phyloP scores from a whole-genome alignment of 768 basidiomycete species.

The Gloeopeniophorella convolvens region DNA sequence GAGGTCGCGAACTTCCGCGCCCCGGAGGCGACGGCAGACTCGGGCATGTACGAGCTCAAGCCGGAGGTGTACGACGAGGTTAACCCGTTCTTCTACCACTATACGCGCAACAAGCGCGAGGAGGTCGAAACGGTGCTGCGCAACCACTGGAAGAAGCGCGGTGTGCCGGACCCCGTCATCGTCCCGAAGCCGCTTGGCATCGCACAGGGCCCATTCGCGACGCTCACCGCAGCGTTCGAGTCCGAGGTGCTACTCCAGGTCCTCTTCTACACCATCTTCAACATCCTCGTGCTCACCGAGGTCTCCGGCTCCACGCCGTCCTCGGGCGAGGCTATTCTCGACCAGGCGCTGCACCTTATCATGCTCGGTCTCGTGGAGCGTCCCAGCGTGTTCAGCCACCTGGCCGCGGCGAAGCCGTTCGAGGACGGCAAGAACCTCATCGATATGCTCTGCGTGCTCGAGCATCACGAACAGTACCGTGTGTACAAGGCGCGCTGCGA shows the following conservation, averaged over 20 bases:
- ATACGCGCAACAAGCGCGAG: conserved; percentile 87
- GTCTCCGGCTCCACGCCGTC: conserved; percentile 54
- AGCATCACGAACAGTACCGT: conserved; percentile 66
- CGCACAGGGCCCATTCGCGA: conserved; percentile 59
- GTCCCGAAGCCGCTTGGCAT: conserved; percentile 68
- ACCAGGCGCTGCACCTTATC: conserved; percentile 78
- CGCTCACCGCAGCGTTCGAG: conserved; percentile 57
- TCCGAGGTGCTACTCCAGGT: conserved; percentile 70
- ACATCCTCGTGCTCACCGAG: conserved; percentile 63
- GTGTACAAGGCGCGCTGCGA: conserved; percentile 61
- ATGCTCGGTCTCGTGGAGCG: conserved; percentile 82
- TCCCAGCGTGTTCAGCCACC: conserved; percentile 50
- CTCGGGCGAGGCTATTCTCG: conserved; percentile 84
- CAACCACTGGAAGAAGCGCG: conserved; percentile 59
- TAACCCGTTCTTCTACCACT: conserved; percentile 95
- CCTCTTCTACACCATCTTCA: conserved; percentile 76
- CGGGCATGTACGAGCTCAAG: conserved; percentile 84
- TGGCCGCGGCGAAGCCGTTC: conserved; percentile 50
- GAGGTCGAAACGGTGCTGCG: conserved; percentile 78
- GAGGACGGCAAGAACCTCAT: conserved; percentile 57
- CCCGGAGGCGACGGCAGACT: conserved; percentile 72
- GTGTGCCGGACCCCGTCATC: conserved; percentile 60
- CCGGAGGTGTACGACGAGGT: conserved; percentile 80
- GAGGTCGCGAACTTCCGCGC: conserved; percentile 78
- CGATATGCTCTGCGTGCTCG: conserved; percentile 68